Evolutionary conservation across 2,329 filamentous ascomycete genomes (phyloP), one percentile per base, ranked within the genome.

Genomic region (Aspergillus puulaauensis): DNA sequence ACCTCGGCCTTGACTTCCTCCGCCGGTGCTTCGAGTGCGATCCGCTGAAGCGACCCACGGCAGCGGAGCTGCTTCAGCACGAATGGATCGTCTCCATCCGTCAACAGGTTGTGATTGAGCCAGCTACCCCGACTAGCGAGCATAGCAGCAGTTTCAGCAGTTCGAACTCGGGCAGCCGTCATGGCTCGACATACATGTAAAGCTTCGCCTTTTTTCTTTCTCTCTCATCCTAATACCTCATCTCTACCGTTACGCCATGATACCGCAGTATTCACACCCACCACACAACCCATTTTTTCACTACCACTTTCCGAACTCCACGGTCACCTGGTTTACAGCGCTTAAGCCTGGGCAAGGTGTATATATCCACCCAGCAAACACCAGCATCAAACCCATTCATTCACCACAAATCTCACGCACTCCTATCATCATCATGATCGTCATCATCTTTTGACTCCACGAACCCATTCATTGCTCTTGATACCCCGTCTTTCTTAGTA

Each of bases 31-130:
- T 99, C 70, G 83, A 90, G 59, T 84, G 90, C 19, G 92, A 98
- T 74, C 91, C 95, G 2, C 82, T 82, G 62, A 87, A 87, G 70
- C 82, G 95, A 58, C 87, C 90, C 17, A 90, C 88, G 33, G 93
- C 95, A 1, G 87, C 93, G 1, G 95, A 98, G 74, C 78, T 99
- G 59, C 81, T 99, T 56, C 91, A 96, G 74, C 93, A 98, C 73
- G 91, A 96, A 70, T 99, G 95, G 95, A 88, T 89, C 43, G 75
- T 79, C 56, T 79, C 75, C 27, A 81, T 81, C 60, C 68, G 79
- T 50, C 72, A 77, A 56, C 75, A 80, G 62, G 77, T 81, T 15
- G 78, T 79, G 14, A 66, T 78, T n/a, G 75, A 78, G 48, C 70
- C 75, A 24, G 62, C 71, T 12, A 78, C 75, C 1, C 75, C 75